Percentiles rank a stretch among this genome's conserved stretches.
Evolutionary conservation across 768 basidiomycete species (phyloP).

Genomic region (Collybia nuda): DNA sequence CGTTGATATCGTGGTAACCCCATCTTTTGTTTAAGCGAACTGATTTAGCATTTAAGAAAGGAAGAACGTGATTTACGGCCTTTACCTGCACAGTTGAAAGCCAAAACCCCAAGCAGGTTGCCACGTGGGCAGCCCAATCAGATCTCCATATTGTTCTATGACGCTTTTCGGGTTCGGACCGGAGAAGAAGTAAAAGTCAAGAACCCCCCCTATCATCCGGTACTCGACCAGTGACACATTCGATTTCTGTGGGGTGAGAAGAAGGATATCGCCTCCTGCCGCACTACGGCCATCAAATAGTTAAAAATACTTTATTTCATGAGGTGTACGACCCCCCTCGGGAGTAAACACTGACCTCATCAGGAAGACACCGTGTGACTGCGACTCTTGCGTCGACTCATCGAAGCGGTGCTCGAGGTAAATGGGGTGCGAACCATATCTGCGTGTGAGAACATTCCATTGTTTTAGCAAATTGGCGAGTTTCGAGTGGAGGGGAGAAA

Average conservation of each 20-base stretch:
- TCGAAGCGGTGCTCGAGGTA: conserved; percentile 77
- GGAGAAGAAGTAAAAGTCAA: conserved; percentile 79
- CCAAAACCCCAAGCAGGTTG: conserved; percentile 78
- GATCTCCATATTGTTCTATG: conserved; percentile 66
- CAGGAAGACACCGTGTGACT: conserved; percentile 77
- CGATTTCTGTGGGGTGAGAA: conserved; percentile 56
- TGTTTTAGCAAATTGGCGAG: not conserved
- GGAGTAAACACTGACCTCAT: conserved; percentile 44
- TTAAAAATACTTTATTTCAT: not conserved
- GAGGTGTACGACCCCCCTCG: not conserved
- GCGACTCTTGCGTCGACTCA: conserved; percentile 43
- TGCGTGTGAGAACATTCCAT: conserved; percentile 19
- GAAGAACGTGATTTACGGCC: not conserved
- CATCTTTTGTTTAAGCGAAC: conserved; percentile 26
- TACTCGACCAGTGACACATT: conserved; percentile 69
- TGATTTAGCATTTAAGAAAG: conserved; percentile 10
- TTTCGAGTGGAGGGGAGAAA: too few relatives aligned
- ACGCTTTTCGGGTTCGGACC: conserved; percentile 59
- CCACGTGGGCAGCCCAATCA: conserved; percentile 70
- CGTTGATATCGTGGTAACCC: conserved; percentile 48
- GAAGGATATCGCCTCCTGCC: conserved; percentile 69
- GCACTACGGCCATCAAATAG: conserved; percentile 37
- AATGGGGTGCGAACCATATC: conserved; percentile 73
- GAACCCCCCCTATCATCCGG: conserved; percentile 68
- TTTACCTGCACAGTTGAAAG: conserved; percentile 69